Percentiles rank a stretch among this genome's conserved stretches.
Evolutionary conservation across 164 flowering plant species (phyloP).

Genomic region (Buxus sempervirens): DNA sequence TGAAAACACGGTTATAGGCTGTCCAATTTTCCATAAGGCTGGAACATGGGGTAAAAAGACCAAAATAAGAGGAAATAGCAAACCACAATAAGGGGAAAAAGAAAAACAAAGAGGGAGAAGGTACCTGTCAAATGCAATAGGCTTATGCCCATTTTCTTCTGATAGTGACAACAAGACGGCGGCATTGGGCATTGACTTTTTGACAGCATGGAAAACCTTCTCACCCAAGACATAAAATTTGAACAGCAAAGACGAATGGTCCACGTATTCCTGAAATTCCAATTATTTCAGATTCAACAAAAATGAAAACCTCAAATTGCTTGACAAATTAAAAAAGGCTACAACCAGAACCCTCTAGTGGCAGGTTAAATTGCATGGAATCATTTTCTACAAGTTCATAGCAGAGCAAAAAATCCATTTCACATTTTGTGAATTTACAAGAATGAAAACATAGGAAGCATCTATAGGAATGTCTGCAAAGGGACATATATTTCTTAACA

Average conservation of each 20-base stretch:
- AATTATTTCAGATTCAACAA: constrained; percentile 1
- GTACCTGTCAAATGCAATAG: constrained; percentile 83
- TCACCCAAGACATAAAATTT: constrained; percentile 89
- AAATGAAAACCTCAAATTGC: too few relatives aligned
- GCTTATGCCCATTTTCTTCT: constrained; percentile 43
- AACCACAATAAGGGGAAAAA: neutral
- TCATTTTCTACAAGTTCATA: too few relatives aligned
- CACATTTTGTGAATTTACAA: too few relatives aligned
- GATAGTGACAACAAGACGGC: constrained; percentile 45
- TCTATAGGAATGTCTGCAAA: too few relatives aligned
- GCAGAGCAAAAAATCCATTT: too few relatives aligned
- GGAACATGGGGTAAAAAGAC: too few relatives aligned
- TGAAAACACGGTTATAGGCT: constrained; percentile 7
- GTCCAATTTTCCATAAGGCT: neutral
- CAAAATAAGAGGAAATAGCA: too few relatives aligned
- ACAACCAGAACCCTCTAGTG: too few relatives aligned
- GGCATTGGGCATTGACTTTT: constrained; percentile 75
- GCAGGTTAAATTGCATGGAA: too few relatives aligned
- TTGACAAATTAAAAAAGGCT: too few relatives aligned
- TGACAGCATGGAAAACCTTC: constrained; percentile 65
- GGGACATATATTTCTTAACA: too few relatives aligned
- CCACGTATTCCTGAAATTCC: constrained; percentile 80
- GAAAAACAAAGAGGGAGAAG: neutral
- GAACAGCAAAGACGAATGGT: constrained; percentile 72
- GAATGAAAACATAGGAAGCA: too few relatives aligned